Evolutionary conservation across 2,329 filamentous ascomycete genomes (phyloP), one percentile per base, ranked within the genome.

Genomic region (Graphiopsis chlorocephala): DNA sequence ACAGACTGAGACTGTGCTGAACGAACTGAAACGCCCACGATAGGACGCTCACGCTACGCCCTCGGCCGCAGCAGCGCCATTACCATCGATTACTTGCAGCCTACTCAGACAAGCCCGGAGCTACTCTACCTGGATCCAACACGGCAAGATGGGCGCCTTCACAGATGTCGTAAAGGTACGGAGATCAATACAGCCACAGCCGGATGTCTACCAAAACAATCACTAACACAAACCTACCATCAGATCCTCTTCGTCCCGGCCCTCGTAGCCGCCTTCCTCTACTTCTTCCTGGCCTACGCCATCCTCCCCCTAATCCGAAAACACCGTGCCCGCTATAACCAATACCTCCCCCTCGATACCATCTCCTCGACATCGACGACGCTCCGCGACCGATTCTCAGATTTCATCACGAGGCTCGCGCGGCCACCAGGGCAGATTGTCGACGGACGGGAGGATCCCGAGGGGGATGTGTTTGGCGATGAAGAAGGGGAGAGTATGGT

Each of bases 401-500:
- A 77, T 66, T 72, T 75, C 7, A 69, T 74, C 67, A 77, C 67
- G 72, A 75, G 67, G 57, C 73, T 69, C 73, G 72, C 68, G 10
- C 50, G 72, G 23, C 75, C 77, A 4, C 70, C 66, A 6, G 67
- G 72, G 25, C 67, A 71, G 17, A 68, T 77, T 63, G 76, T 72
- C 4, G 71, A 70, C 29, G 68, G 71, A 28, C 64, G 64, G 50
- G 71, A 65, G 31, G 72, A 67, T 47, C 64, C 33, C 50, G 69
- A 65, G 48, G 68, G 61, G 26, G 78, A 80, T 45, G 63, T 69
- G 7, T 81, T 81, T 64, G 79, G 77, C 52, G 79, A 79, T 35
- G 79, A 78, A 64, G 79, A 82, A 68, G 78, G 80, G 48, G 80
- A 82, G 71, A 77, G 76, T 61, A 80, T 82, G 79, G 76, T 81